Evolutionary conservation across 2,329 filamentous ascomycete species (phyloP), one percentile per base, ranked within the genome.

Genomic region (Pseudogymnoascus sp.): DNA sequence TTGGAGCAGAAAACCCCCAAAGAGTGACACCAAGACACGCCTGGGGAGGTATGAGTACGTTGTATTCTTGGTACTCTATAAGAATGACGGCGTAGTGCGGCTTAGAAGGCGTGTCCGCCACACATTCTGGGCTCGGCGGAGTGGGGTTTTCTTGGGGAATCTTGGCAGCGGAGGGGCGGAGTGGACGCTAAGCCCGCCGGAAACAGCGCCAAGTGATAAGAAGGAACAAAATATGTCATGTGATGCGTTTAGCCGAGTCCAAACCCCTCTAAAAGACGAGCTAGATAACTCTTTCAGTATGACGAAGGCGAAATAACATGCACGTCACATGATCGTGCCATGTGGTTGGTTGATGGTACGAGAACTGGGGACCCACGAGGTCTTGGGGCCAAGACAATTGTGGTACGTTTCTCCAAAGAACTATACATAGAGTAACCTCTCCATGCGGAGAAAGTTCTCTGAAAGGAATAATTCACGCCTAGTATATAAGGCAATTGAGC

Each of bases 191-290:
- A 53, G 7, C 46, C 26, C 46, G 24, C 26, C 26, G 46, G 14
- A 53, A 53, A 53, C 46, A 53, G 46, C 26, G 46, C 46, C 46
- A 53, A 53, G 46, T 31, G 46, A 53, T 53, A 53, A 53, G 46
- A 53, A n/a, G 46, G 46, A 31, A 26, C 6, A 19, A 43, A 40
- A 43, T 46, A 26, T 46, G 46, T 53, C 46, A 53, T 53, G 46
- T 53, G 46, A 53, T 53, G 26, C 46, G 22, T 31, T 50, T 31
- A 53, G 4, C 26, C 7, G 46, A 53, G 7, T 53, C 14, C 24
- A 26, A 26, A 46, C 12, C 6, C 22, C 1, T 26, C 41, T 24
- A 46, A 31, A 53, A 28, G 8, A 31, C 14, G 7, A 5, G 46
- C 46, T 53, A 53, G 46, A 53, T 28, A 53, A 53, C 46, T 4